phyloP scores from a whole-genome alignment of 371 early-diverging fungal genomes.

The Rhizopus sp. region DNA sequence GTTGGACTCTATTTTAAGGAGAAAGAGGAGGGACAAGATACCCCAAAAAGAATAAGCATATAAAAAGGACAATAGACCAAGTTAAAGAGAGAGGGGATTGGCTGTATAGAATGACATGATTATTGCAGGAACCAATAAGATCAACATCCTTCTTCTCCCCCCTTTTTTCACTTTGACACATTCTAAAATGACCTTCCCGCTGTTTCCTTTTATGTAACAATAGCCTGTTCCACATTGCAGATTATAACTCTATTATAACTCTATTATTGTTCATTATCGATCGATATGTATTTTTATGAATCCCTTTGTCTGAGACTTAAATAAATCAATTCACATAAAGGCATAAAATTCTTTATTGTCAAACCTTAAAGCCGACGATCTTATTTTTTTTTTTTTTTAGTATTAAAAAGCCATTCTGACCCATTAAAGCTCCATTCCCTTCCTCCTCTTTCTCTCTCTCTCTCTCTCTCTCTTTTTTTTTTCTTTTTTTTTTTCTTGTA shows the following conservation, averaged over 20 bases:
- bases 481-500: slow-evolving; percentile 5
- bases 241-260: neutral
- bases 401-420: neutral
- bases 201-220: slow-evolving; percentile 2
- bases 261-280: neutral
- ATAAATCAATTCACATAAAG: neutral
- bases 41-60: neutral
- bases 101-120: neutral
- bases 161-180: neutral
- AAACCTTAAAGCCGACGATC: neutral
- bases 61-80: neutral
- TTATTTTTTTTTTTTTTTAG: neutral
- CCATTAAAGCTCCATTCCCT: neutral
- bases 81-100: neutral
- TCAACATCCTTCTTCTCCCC: neutral
- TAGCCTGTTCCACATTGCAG: neutral
- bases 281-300: neutral
- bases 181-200: too few relatives aligned
- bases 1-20: too few relatives aligned
- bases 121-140: slow-evolving; percentile 1
- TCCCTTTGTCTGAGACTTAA: too few relatives aligned
- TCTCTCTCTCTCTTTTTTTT: too few relatives aligned
- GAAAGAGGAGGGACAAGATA: too few relatives aligned
- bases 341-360: slow-evolving; percentile 4
- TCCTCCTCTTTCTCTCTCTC: neutral